phyloP scores from a whole-genome alignment of 106 monocot genomes.

The Cymbidium sinense region DNA sequence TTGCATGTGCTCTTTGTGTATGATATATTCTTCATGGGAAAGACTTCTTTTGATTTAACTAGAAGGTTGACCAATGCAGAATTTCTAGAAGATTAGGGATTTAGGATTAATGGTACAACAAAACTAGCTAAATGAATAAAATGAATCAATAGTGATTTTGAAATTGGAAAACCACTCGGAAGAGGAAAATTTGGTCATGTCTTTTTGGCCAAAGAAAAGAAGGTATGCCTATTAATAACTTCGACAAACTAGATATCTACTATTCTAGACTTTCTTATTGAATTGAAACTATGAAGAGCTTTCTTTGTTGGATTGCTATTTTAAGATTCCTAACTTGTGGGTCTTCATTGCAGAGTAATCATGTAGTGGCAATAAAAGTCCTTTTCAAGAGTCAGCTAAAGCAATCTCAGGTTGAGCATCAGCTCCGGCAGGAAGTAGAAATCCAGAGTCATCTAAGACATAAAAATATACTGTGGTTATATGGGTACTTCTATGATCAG shows the following conservation, averaged over 20 bases:
- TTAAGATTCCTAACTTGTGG: not conserved
- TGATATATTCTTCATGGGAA: too few species aligned
- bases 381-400: constrained; percentile 96
- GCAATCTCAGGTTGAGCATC: constrained; percentile 97
- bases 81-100: too few species aligned
- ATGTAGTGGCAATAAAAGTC: constrained; percentile 94
- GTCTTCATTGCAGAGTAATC: constrained; percentile 62
- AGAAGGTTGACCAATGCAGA: too few species aligned
- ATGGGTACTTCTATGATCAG: constrained; percentile 99
- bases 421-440: constrained; percentile 90
- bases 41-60: too few species aligned
- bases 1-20: too few species aligned
- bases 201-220: constrained; percentile 91
- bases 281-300: not conserved
- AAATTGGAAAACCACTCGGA: constrained; percentile 92
- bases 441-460: constrained; percentile 96
- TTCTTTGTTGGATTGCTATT: not conserved
- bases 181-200: constrained; percentile 99
- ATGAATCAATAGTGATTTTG: constrained; percentile 51
- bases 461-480: constrained; percentile 83
- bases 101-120: too few species aligned
- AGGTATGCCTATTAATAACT: constrained; percentile 23
- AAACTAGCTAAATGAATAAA: too few species aligned
- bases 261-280: not conserved
- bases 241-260: not conserved